Evolutionary conservation across 2,329 filamentous ascomycete species (phyloP).

Genomic region (Claviceps pusilla): DNA sequence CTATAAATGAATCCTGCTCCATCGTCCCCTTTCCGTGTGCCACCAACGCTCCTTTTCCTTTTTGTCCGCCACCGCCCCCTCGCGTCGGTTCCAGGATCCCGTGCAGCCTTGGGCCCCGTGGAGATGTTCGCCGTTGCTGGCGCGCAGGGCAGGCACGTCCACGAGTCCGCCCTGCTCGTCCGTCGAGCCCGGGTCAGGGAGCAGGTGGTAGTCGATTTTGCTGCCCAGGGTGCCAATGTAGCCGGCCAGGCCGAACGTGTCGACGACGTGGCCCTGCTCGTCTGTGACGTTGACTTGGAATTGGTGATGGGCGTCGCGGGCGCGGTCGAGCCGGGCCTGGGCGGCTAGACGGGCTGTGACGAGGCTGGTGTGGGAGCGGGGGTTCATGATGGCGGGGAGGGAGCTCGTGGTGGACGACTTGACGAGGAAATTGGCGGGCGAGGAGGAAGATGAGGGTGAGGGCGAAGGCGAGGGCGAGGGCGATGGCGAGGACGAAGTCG

Average conservation of each 20-base stretch:
- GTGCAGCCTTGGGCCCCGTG: conserved; percentile 26
- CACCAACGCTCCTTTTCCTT: conserved; percentile 33
- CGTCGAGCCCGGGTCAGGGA: conserved; percentile 39
- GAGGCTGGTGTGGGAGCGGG: conserved; percentile 28
- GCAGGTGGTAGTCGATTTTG: conserved; percentile 43
- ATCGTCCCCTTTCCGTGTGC: neutral
- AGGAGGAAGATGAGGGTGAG: conserved; percentile 7
- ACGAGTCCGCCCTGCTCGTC: conserved; percentile 43
- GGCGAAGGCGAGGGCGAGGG: neutral
- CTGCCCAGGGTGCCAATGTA: conserved; percentile 48
- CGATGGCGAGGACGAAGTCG: neutral
- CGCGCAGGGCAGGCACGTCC: conserved; percentile 34
- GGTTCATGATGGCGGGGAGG: conserved; percentile 10
- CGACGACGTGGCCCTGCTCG: conserved; percentile 34
- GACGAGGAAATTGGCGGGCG: conserved; percentile 16
- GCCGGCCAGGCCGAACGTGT: conserved; percentile 40
- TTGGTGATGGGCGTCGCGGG: conserved; percentile 35
- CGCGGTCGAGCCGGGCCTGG: conserved; percentile 48
- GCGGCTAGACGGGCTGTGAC: conserved; percentile 44
- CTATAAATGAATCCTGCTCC: neutral
- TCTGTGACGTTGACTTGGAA: conserved; percentile 45
- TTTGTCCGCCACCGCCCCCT: conserved; percentile 24
- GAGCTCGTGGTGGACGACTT: conserved; percentile 22
- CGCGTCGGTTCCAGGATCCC: conserved; percentile 31
- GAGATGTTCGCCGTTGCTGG: conserved; percentile 29